Conservation (phyloP, 2,329 filamentous ascomycete species). For the Phoma sp. region DNA sequence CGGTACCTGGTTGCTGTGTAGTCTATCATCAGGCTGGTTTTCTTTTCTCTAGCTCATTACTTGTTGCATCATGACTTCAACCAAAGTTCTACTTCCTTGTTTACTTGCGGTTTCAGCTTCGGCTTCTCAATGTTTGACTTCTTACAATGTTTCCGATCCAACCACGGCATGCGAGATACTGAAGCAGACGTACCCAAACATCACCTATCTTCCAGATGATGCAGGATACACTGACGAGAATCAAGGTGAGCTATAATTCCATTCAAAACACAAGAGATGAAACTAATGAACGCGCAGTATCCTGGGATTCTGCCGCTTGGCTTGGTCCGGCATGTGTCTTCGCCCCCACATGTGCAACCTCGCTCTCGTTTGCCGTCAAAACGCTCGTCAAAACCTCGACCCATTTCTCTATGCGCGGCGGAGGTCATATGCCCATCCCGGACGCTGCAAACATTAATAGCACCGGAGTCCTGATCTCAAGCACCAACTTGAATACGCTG, state of each 20-base stretch:
- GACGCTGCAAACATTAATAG: slow-evolving; percentile 29
- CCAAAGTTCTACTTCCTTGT: not conserved
- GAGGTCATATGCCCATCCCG: slow-evolving; percentile 35
- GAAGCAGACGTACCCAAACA: slow-evolving; percentile 14
- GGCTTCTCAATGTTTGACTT: not conserved
- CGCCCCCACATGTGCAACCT: slow-evolving; percentile 19
- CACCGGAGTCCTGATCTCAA: slow-evolving; percentile 28
- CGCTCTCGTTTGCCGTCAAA: slow-evolving; percentile 27
- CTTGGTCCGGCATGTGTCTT: slow-evolving; percentile 28
- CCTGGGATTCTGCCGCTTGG: slow-evolving; percentile 20
- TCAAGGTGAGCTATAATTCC: slow-evolving; percentile 1
- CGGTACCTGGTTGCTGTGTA: too few species aligned
- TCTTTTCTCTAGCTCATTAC: not conserved
- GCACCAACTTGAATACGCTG: slow-evolving; percentile 30
- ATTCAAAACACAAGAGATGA: not conserved
- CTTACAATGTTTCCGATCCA: slow-evolving; percentile 2
- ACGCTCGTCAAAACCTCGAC: slow-evolving; percentile 20
- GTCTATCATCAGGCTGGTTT: too few species aligned
- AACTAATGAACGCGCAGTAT: slow-evolving; percentile 6
- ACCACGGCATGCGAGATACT: slow-evolving; percentile 7
- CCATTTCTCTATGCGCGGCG: slow-evolving; percentile 31
- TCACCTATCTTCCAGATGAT: slow-evolving; percentile 17
- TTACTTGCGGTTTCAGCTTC: not conserved
- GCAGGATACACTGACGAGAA: slow-evolving; percentile 13
- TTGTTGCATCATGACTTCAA: not conserved